Evolutionary conservation across 208 protist genomes (phyloP), one percentile per base, ranked within the genome.

Genomic region (Phytomonas serpens): DNA sequence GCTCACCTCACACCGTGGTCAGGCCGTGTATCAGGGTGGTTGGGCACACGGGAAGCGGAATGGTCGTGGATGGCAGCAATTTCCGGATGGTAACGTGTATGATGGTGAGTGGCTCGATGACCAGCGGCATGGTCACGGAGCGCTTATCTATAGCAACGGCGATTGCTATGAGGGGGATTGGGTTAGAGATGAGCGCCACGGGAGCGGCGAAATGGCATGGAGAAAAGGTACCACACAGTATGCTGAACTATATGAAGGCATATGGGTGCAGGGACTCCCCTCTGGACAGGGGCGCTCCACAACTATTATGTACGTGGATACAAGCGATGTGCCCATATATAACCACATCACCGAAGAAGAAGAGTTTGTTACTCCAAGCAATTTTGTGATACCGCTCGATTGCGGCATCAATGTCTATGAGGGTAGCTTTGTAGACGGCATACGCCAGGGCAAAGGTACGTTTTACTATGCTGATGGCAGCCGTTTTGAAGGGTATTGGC

Each of bases 391-490:
- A 3, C 32, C 66, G 42, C 36, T 63, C 19, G 42, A 69, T 34
- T 30, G 27, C 7, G 34, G 19, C 61, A 64, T 16, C 30, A 97
- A 97, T 73, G 79, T 88, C 13, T 97, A 97, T 71, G 70, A 78
- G 23, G 93, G 93, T 16, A 38, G 75, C 16, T 90, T 84, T 69
- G 66, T 37, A 34, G 23, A 80, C 2, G 93, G 93, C 1, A 71
- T 76, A 65, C 80, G 93, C 19, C 73, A 97, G 64, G 92, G 94
- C 4, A 64, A 61, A 31, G 92, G 91, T 32, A 71, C 73, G 16
- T 97, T 93, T 73, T 90, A 84, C 77, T 98, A 95, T 78, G 88
- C 88, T 2, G 88, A 97, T 75, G 92, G 94, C 52, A 89, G 86
- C 74, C 81, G 71, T 52, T 97, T 96, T 68, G 80, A 93, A 31